Evolutionary conservation across 2,329 filamentous ascomycete species (phyloP), one percentile per base, ranked within the genome.

Genomic region (Xylaria sp.): DNA sequence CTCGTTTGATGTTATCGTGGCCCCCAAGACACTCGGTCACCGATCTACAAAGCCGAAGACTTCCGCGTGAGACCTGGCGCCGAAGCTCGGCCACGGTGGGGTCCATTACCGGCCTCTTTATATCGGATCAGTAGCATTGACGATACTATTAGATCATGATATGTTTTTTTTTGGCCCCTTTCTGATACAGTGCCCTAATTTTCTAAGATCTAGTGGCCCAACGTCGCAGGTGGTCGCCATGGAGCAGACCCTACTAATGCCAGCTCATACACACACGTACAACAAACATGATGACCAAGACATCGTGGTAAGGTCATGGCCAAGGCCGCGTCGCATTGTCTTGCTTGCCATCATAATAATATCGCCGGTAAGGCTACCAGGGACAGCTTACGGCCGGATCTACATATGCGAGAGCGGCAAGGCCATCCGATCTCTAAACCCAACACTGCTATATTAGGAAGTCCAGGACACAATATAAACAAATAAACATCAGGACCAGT

Each of bases 1-100:
- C 17, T 31, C 22, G 17, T 39, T 29, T 38, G 33, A 25, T 38
- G 9, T 20, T 57, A 49, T 49, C 5, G n/a, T 25, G 36, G 61
- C 59, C 59, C 68, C 66, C 63, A 61, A 42, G 1, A 11, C 7
- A 38, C n/a, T 65, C 65, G 68, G 65, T 70, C 53, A 68, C 59
- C 68, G 68, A 68, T 66, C 47, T 42, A 63, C 49, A 36, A 49
- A n/a, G 55, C 58, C 58, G 45, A 56, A 10, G 45, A 22, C 17
- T 42, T 54, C 27, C 36, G 47, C 51, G 49, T 38, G 36, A n/a
- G 29, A 17, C 47, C 33, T 49, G 27, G 20, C 47, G 33, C 59
- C 54, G 62, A 68, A 54, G 2, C 17, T 53, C 65, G 68, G 65
- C 57, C 59, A 20, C 39, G 5, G 62, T 68, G 62, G 63, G 65